A percentile compares a stretch with the other conserved stretches of the same genome.
Conservation (phyloP, 805 yeast species). For the Komagataella kurtzmanii region DNA sequence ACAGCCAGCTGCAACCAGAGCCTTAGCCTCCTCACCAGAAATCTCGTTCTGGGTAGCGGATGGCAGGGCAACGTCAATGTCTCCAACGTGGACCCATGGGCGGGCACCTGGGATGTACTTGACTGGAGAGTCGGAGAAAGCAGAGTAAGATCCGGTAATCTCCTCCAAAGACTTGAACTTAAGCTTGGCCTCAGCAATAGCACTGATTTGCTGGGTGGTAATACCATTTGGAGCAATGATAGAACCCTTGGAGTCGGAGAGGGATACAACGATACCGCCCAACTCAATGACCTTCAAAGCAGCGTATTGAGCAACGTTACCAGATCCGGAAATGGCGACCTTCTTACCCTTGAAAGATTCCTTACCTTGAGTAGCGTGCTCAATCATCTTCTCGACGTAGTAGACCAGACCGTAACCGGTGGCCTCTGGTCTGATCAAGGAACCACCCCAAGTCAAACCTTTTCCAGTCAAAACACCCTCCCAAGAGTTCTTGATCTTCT, state of each 20-base stretch:
- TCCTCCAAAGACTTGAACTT: conserved; percentile 65
- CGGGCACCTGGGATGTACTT: conserved; percentile 87
- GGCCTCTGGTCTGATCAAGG: conserved; percentile 97
- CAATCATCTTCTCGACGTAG: conserved; percentile 96
- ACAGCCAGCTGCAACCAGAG: conserved; percentile 83
- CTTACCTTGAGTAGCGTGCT: conserved; percentile 79
- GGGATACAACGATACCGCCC: conserved; percentile 89
- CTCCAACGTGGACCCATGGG: conserved; percentile 90
- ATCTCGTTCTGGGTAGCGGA: conserved; percentile 98
- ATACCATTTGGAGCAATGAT: conserved; percentile 72
- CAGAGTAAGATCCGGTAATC: conserved; percentile 42
- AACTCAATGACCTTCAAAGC: conserved; percentile 94
- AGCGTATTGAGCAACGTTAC: conserved; percentile 98
- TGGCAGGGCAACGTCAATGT: conserved; percentile 92
- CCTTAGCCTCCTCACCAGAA: conserved; percentile 92
- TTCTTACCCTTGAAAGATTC: conserved; percentile 87
- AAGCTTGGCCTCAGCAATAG: conserved; percentile 66
- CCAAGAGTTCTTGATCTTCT: conserved; percentile 79
- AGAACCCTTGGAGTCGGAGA: conserved; percentile 91
- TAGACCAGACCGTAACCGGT: conserved; percentile 97
- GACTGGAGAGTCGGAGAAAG: conserved; percentile 45
- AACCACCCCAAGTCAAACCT: conserved; percentile 98
- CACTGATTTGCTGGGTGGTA: conserved; percentile 66
- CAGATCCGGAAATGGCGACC: conserved; percentile 95
- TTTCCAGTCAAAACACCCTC: conserved; percentile 98